Evolutionary conservation across 441 rosid species (phyloP), one percentile per base, ranked within the genome.

Genomic region (Populus hybrid): DNA sequence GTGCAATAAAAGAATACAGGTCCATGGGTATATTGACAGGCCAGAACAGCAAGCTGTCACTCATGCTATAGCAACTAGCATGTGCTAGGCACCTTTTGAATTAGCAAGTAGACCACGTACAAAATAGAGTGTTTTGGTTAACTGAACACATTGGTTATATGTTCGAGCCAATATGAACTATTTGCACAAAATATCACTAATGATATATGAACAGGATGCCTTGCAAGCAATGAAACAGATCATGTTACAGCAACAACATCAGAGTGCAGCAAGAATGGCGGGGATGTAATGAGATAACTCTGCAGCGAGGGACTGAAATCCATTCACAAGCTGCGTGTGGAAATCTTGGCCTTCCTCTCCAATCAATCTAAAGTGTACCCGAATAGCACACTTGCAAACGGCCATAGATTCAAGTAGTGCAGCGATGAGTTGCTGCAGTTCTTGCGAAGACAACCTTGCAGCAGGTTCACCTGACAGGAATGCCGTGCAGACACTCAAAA

Each of bases 361-460:
- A 1, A 96, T 96, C 82, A 96, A 83, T 76, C 98, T 88, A 79
- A 86, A 88, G 86, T 96, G 99, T 18, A 96, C 98, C 65, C 99
- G 88, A 34, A 96, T 94, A 26, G 98, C 99, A 71, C 99, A 94
- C 87, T 96, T 96, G 81, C 99, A 96, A 73, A 96, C 99, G 1
- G 98, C 99, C 99, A 94, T 96, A 88, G 93, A 96, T 83, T 94
- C 99, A 18, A 93, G 97, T 34, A 94, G 94, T 14, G 99, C 98
- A 0, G 99, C 99, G 23, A 96, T 96, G 8, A 96, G 97, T 85
- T 96, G 98, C 84, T 96, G 99, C 76, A 96, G 86, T 70, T 96
- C 99, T 82, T 96, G 99, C 5, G 95, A 94, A 36, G 98, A 94
- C 83, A 96, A 68, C 82, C 99, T 90, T 9, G 99, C 94, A 40